Percentiles rank a stretch among this genome's conserved stretches.
These are phyloP conservation scores for Stropharia rugosoannulata DNA, from an alignment of 768 basidiomycete genomes.

Conservation along the genomic window DNA sequence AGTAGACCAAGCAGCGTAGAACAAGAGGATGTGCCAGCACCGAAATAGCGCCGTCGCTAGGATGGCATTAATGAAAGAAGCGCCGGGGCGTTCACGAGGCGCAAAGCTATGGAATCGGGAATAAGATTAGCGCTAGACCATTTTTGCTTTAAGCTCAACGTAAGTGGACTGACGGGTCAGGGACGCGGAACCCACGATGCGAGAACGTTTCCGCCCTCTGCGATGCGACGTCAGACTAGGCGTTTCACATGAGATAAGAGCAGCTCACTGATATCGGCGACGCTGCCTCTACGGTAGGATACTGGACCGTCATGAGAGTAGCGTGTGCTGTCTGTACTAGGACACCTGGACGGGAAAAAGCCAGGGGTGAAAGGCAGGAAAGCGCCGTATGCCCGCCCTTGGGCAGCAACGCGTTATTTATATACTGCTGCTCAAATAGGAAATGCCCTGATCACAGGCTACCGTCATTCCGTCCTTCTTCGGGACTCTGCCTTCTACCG, in stretches of 20 bases:
- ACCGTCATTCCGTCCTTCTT: constrained; percentile 2
- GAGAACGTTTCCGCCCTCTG: neutral
- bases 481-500: constrained; percentile 18
- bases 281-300: neutral
- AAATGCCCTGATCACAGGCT: neutral
- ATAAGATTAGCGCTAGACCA: neutral
- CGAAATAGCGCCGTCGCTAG: constrained; percentile 47
- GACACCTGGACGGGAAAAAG: neutral
- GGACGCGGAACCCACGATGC: neutral
- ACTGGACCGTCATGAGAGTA: neutral
- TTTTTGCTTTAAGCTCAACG: neutral
- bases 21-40: constrained; percentile 68
- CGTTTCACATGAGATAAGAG: neutral
- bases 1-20: constrained; percentile 66
- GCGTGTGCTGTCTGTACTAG: neutral
- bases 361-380: no score
- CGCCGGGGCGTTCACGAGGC: neutral
- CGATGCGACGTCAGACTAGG: neutral
- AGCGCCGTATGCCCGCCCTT: no score
- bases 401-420: neutral
- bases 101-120: neutral
- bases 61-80: constrained; percentile 39
- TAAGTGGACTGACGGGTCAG: neutral
- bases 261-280: neutral
- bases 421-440: constrained; percentile 9